These are phyloP conservation scores for Fomitopsis pulvina DNA, from an alignment of 768 basidiomycete genomes.

Conservation along the genomic window DNA sequence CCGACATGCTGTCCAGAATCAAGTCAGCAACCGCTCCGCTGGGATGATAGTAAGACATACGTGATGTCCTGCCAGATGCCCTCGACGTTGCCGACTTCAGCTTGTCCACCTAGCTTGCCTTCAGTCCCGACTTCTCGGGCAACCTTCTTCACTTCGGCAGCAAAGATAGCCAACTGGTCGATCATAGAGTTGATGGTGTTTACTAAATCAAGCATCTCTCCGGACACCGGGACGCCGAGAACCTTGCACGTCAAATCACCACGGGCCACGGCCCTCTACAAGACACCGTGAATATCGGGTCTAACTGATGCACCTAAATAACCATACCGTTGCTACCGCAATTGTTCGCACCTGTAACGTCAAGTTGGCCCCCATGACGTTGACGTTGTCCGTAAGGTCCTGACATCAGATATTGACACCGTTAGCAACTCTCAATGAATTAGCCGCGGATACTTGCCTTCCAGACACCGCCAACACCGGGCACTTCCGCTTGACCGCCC, in stretches of 20 bases:
- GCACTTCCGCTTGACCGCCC: slow-evolving; percentile 91
- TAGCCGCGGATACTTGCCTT: slow-evolving; percentile 39
- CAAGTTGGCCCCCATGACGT: slow-evolving; percentile 91
- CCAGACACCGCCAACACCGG: slow-evolving; percentile 95
- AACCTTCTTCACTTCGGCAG: slow-evolving; percentile 86
- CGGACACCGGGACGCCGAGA: slow-evolving; percentile 84
- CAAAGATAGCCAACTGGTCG: slow-evolving; percentile 62
- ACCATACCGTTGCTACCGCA: slow-evolving; percentile 79
- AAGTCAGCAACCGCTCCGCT: slow-evolving; percentile 9
- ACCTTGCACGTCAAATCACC: slow-evolving; percentile 95
- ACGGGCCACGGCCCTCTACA: slow-evolving; percentile 81
- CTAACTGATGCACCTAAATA: neutral
- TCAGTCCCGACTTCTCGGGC: slow-evolving; percentile 97
- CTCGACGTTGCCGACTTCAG: slow-evolving; percentile 93
- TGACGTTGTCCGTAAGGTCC: slow-evolving; percentile 92
- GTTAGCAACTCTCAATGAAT: neutral
- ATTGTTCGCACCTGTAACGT: slow-evolving; percentile 93
- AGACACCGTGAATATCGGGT: neutral
- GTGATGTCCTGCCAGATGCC: slow-evolving; percentile 99
- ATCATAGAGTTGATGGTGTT: slow-evolving; percentile 96
- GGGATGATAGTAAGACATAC: slow-evolving; percentile 37
- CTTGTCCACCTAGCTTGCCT: slow-evolving; percentile 97
- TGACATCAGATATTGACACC: slow-evolving; percentile 11
- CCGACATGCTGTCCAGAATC: slow-evolving; percentile 59
- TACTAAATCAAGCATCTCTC: slow-evolving; percentile 93